Percentiles rank a stretch among this genome's conserved stretches.
These are phyloP conservation scores for Bothriochloa decipiens DNA, from an alignment of 176 grass and related monocot species.

Conservation along the genomic window DNA sequence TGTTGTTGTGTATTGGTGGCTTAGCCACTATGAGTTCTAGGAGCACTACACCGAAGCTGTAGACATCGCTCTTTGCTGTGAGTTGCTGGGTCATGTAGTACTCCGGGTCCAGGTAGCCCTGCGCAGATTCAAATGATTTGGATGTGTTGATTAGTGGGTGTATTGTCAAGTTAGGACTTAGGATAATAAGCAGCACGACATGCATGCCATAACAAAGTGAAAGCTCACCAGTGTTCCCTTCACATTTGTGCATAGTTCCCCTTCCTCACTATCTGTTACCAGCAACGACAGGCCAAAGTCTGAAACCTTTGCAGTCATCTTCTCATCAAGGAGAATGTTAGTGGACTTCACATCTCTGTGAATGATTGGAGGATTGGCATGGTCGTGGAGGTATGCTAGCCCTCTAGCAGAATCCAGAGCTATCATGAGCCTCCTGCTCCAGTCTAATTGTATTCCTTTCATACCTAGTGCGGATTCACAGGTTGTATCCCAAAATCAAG, in stretches of 20 bases:
- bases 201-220: neutral
- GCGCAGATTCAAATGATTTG: neutral
- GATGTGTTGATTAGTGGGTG: neutral
- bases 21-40: conserved; percentile 69
- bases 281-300: conserved; percentile 90
- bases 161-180: neutral
- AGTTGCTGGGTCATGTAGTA: conserved; percentile 87
- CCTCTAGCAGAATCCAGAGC: conserved; percentile 85
- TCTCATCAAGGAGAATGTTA: conserved; percentile 84
- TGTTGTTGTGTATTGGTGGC: conserved; percentile 57
- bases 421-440: conserved; percentile 70
- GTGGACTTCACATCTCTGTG: conserved; percentile 90
- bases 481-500: neutral
- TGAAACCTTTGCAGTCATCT: conserved; percentile 77
- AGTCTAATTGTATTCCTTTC: conserved; percentile 74
- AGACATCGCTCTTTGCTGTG: conserved; percentile 88
- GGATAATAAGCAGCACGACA: neutral
- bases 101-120: conserved; percentile 94
- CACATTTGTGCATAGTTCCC: conserved; percentile 62
- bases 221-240: conserved; percentile 82
- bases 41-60: conserved; percentile 83
- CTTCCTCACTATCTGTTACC: conserved; percentile 61
- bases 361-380: conserved; percentile 92
- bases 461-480: conserved; percentile 47
- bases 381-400: conserved; percentile 93